These are phyloP conservation scores for Penicillium sp. DNA, from an alignment of 2,329 filamentous ascomycete genomes.

Conservation along the genomic window DNA sequence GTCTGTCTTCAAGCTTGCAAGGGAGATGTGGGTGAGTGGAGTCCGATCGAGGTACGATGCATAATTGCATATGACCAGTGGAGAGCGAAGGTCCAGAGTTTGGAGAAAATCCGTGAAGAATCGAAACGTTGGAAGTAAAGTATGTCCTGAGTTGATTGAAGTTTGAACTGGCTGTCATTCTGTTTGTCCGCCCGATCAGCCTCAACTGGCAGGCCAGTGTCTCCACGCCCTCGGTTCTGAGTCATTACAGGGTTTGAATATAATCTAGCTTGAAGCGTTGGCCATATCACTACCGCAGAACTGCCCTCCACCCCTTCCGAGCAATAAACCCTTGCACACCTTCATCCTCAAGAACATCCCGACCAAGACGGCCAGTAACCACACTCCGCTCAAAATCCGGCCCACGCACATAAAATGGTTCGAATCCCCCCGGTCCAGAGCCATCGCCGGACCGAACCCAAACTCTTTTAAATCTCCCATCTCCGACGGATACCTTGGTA, in stretches of 20 bases:
- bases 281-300: conserved; percentile 25
- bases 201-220: background rate
- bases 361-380: conserved; percentile 62
- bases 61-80: background rate
- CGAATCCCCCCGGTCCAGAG: conserved; percentile 44
- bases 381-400: conserved; percentile 65
- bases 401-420: conserved; percentile 63
- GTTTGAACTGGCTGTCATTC: background rate
- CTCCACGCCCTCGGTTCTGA: no score
- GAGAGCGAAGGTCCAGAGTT: background rate
- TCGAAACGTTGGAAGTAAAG: background rate
- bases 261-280: background rate
- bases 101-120: background rate
- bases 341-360: conserved; percentile 64
- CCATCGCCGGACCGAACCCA: conserved; percentile 31
- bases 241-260: no score
- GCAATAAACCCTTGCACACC: conserved; percentile 58
- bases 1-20: background rate
- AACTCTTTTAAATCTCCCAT: conserved; percentile 15
- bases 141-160: background rate
- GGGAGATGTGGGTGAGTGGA: background rate
- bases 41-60: background rate
- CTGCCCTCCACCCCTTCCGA: conserved; percentile 60
- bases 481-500: conserved; percentile 8
- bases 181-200: background rate